Evolutionary conservation across 2,329 filamentous ascomycete genomes (phyloP).

Genomic region (Blastomyces gilchristii): DNA sequence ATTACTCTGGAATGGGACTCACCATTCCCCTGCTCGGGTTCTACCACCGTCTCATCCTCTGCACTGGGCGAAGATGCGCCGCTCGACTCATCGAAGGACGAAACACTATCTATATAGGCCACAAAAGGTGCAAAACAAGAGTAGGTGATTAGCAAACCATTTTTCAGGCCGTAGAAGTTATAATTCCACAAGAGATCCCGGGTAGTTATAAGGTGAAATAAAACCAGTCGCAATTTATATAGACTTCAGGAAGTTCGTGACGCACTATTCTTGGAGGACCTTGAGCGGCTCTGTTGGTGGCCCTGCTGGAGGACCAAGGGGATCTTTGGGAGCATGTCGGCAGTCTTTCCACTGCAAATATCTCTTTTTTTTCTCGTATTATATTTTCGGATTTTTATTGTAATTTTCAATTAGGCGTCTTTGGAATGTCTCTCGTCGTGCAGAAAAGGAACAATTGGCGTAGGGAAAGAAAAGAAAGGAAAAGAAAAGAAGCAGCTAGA

Average conservation of each 20-base stretch:
- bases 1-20: constrained; percentile 26
- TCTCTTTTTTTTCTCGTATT: background rate
- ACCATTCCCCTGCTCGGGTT: constrained; percentile 92
- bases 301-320: constrained; percentile 18
- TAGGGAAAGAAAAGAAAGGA: background rate
- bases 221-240: constrained; percentile 6
- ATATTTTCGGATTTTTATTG: background rate
- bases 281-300: constrained; percentile 16
- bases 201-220: background rate
- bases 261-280: constrained; percentile 32
- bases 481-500: background rate
- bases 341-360: constrained; percentile 15
- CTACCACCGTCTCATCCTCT: constrained; percentile 73
- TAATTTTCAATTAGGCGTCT: background rate
- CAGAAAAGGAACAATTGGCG: background rate
- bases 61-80: constrained; percentile 32
- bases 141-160: constrained; percentile 22
- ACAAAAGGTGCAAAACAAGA: constrained; percentile 9
- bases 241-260: constrained; percentile 8
- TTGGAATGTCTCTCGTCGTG: background rate
- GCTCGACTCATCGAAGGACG: constrained; percentile 48
- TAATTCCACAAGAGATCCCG: background rate
- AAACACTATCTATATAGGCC: constrained; percentile 36
- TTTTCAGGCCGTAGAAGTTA: constrained; percentile 1
- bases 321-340: constrained; percentile 22